These are phyloP conservation scores for Rhizopogon roseolus DNA, from an alignment of 768 basidiomycete genomes.

Conservation along the genomic window DNA sequence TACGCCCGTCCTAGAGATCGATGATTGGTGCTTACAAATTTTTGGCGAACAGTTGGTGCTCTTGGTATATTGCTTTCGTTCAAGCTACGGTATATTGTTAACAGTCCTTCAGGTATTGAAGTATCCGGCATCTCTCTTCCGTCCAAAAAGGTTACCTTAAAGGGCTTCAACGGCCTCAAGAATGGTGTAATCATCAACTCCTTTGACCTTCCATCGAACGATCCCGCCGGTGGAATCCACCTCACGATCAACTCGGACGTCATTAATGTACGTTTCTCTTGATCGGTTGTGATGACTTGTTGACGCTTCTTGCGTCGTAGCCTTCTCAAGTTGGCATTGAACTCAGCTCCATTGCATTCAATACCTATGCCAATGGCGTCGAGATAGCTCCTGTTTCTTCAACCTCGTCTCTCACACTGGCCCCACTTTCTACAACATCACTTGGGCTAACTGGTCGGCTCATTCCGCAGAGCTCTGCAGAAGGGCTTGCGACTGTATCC, in stretches of 20 bases:
- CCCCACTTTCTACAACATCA: constrained; percentile 46
- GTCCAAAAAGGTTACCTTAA: constrained; percentile 55
- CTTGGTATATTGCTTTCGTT: constrained; percentile 36
- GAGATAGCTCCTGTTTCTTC: constrained; percentile 58
- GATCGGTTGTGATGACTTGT: not conserved
- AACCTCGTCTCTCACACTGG: constrained; percentile 44
- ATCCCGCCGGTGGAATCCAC: constrained; percentile 67
- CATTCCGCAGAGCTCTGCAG: constrained; percentile 49
- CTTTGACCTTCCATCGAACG: constrained; percentile 67
- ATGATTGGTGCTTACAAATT: constrained; percentile 3
- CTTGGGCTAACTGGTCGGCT: constrained; percentile 60
- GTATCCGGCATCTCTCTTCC: constrained; percentile 52
- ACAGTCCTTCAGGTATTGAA: constrained; percentile 40
- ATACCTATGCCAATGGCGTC: constrained; percentile 46
- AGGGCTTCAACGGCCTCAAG: constrained; percentile 67
- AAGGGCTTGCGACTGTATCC: constrained; percentile 56
- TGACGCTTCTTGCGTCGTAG: constrained; percentile 25
- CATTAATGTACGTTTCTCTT: constrained; percentile 44
- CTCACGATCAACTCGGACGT: constrained; percentile 58
- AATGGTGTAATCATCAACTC: constrained; percentile 57
- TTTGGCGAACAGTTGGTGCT: constrained; percentile 40
- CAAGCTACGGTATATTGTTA: not conserved
- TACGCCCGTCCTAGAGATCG: constrained; percentile 16
- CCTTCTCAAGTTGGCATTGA: constrained; percentile 74
- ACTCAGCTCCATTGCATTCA: constrained; percentile 56